Conservation (phyloP, 129 eudicot species). For the Arctium minus region DNA sequence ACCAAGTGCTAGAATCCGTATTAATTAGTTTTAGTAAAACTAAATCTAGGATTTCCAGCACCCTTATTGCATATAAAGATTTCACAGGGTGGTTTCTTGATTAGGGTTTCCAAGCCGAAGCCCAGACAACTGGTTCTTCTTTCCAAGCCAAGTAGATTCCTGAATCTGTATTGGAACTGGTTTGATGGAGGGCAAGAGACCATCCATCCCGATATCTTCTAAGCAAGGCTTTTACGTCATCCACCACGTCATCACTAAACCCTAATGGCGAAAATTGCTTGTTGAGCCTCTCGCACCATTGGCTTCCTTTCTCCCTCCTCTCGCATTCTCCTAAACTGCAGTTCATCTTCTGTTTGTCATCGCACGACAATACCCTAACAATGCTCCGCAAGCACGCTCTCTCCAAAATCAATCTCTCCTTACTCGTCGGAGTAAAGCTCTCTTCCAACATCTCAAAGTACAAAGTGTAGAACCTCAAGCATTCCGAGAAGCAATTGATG, state of each 20-base stretch:
- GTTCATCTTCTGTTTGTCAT: slow-evolving; percentile 29
- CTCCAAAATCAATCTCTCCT: slow-evolving; percentile 69
- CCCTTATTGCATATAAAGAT: not conserved
- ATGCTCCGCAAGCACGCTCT: slow-evolving; percentile 62
- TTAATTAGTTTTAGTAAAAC: not conserved
- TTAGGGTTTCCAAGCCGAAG: slow-evolving; percentile 84
- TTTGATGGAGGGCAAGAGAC: slow-evolving; percentile 45
- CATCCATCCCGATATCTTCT: slow-evolving; percentile 69
- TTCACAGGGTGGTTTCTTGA: not conserved
- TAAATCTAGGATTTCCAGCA: not conserved
- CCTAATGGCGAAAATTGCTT: slow-evolving; percentile 32
- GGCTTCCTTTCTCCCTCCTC: slow-evolving; percentile 64
- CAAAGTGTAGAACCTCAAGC: slow-evolving; percentile 65
- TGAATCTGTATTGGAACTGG: slow-evolving; percentile 11
- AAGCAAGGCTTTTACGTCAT: slow-evolving; percentile 74
- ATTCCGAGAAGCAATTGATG: slow-evolving; percentile 65
- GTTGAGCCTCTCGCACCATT: slow-evolving; percentile 71
- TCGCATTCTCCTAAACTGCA: slow-evolving; percentile 44
- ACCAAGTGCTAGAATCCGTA: slow-evolving; percentile 16
- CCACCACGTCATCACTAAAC: slow-evolving; percentile 68
- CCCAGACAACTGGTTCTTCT: slow-evolving; percentile 78
- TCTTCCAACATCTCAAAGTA: slow-evolving; percentile 91
- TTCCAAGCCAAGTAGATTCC: slow-evolving; percentile 83
- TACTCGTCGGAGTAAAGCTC: slow-evolving; percentile 60
- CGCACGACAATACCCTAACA: slow-evolving; percentile 65